phyloP scores from a whole-genome alignment of 2,329 filamentous ascomycete species.

The Alternaria panax region DNA sequence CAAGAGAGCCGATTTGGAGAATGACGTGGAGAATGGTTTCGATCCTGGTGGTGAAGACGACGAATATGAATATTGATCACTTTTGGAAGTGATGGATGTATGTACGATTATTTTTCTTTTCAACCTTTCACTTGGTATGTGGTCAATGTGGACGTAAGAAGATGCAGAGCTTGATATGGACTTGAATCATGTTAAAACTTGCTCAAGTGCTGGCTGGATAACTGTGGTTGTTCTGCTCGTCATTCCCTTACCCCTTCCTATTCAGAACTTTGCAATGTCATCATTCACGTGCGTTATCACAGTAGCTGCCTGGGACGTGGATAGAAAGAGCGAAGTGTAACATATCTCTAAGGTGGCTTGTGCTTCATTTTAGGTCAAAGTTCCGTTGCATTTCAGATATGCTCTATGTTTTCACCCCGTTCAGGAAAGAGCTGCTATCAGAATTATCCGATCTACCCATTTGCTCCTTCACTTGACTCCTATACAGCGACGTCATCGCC shows the following conservation, averaged over 20 bases:
- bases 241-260: no score
- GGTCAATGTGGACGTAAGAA: not conserved
- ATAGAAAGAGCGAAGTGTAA: not conserved
- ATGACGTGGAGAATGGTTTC: not conserved
- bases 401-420: no score
- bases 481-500: slow-evolving; percentile 4
- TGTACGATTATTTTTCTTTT: not conserved
- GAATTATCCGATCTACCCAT: not conserved
- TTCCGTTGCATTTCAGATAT: not conserved
- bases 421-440: not conserved
- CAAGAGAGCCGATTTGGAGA: no score
- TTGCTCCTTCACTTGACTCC: slow-evolving; percentile 7
- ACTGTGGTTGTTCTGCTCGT: not conserved
- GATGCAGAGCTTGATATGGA: not conserved
- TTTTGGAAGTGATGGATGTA: not conserved
- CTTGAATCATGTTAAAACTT: no score
- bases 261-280: not conserved
- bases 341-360: not conserved
- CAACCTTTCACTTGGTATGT: not conserved
- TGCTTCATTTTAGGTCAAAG: not conserved
- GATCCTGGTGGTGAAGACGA: not conserved
- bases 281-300: not conserved
- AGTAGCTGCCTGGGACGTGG: not conserved
- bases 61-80: not conserved
- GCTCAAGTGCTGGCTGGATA: not conserved